Conservation (phyloP, 2,329 filamentous ascomycete genomes). For the Colletotrichum nymphaeae region DNA sequence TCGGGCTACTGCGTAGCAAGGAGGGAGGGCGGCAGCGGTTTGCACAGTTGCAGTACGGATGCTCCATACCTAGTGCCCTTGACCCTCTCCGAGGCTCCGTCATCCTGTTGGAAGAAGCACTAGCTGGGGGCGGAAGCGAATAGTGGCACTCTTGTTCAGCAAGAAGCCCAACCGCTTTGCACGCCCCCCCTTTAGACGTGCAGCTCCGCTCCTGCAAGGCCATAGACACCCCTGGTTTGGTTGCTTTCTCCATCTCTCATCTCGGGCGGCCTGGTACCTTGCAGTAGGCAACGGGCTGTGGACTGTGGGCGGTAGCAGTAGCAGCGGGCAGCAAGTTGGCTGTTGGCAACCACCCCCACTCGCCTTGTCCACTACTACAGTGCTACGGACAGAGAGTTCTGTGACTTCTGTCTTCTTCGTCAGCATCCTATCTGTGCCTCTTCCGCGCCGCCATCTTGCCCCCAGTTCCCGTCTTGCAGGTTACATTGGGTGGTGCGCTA, state of each 20-base stretch:
- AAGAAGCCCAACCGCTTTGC: conserved; percentile 15
- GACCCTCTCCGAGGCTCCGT: conserved; percentile 6
- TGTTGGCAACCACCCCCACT: neutral
- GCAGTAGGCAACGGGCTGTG: neutral
- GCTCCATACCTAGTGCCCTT: neutral
- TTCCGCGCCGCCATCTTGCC: neutral
- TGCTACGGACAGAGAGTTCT: too few species aligned
- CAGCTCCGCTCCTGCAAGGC: conserved; percentile 33
- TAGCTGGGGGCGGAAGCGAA: conserved; percentile 11
- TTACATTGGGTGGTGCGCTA: conserved; percentile 30
- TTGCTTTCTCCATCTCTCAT: conserved; percentile 29
- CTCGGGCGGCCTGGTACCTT: conserved; percentile 20
- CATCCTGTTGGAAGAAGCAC: neutral
- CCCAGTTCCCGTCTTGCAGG: conserved; percentile 31
- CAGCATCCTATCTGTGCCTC: neutral
- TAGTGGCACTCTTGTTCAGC: conserved; percentile 7
- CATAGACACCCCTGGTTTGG: neutral
- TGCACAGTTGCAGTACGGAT: neutral
- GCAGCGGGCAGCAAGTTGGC: neutral
- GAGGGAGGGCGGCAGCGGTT: conserved; percentile 13
- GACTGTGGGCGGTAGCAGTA: neutral
- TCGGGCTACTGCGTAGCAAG: neutral
- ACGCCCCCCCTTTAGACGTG: conserved; percentile 28
- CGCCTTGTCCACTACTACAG: neutral
- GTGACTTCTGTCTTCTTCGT: neutral